phyloP scores from a whole-genome alignment of 768 basidiomycete species.

The Tulasnella sp. region DNA sequence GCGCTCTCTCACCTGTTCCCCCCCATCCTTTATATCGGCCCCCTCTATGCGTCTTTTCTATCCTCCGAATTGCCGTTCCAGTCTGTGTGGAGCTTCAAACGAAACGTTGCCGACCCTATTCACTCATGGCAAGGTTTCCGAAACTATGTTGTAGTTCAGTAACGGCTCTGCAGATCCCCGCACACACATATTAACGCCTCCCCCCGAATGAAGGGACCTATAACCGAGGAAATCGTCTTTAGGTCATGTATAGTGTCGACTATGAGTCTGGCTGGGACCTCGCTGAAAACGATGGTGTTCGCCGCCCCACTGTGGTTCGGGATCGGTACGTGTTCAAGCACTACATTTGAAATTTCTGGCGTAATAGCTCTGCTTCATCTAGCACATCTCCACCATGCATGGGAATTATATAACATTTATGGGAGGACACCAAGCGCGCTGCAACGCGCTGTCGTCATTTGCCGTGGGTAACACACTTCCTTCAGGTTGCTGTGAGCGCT shows the following conservation, averaged over 20 bases:
- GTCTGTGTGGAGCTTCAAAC: constrained; percentile 34
- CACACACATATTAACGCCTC: not conserved
- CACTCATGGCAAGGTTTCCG: constrained; percentile 47
- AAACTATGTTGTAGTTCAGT: constrained; percentile 45
- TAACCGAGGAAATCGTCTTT: constrained; percentile 90
- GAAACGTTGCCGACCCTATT: constrained; percentile 33
- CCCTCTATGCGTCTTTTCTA: constrained; percentile 49
- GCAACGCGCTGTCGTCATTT: constrained; percentile 43
- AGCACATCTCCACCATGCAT: constrained; percentile 92
- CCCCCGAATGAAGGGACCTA: constrained; percentile 46
- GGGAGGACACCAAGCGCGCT: constrained; percentile 58
- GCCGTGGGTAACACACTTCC: constrained; percentile 32
- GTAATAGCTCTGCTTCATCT: not conserved
- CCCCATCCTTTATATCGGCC: constrained; percentile 65
- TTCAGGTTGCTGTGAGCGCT: constrained; percentile 10
- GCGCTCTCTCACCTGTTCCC: constrained; percentile 44
- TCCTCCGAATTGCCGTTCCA: constrained; percentile 43
- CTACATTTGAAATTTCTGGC: no score
- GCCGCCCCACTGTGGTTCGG: constrained; percentile 80
- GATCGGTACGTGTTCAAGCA: constrained; percentile 59
- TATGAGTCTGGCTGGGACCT: constrained; percentile 53
- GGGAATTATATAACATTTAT: constrained; percentile 65
- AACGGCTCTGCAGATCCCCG: not conserved
- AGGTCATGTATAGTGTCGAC: constrained; percentile 68
- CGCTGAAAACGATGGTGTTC: constrained; percentile 52